Conservation (phyloP, 1,284 basidiomycete genomes). For the Trichosporon sp. region DNA sequence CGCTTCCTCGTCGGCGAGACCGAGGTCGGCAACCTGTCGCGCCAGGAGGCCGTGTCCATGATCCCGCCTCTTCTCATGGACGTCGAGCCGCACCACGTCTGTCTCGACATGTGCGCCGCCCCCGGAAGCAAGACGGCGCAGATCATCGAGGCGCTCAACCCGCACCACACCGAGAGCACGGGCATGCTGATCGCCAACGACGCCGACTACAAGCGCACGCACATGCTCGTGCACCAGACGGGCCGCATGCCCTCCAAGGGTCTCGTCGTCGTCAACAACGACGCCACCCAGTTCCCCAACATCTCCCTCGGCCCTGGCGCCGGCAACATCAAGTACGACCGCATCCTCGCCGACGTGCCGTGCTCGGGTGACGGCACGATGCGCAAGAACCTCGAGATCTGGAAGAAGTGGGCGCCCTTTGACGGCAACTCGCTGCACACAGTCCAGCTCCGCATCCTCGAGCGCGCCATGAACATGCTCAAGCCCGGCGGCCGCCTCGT, state of each 20-base stretch:
- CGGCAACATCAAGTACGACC: slow-evolving; percentile 74
- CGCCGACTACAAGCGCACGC: slow-evolving; percentile 84
- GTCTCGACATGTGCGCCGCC: slow-evolving; percentile 98
- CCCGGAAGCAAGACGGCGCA: slow-evolving; percentile 80
- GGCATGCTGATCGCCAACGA: slow-evolving; percentile 58
- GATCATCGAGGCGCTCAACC: slow-evolving; percentile 57
- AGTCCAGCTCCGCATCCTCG: slow-evolving; percentile 87
- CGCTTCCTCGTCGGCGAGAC: slow-evolving; percentile 97
- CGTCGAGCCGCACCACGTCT: slow-evolving; percentile 86
- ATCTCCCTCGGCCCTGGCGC: slow-evolving; percentile 61
- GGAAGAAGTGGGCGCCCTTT: slow-evolving; percentile 86
- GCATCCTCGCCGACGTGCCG: slow-evolving; percentile 95
- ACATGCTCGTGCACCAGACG: slow-evolving; percentile 97
- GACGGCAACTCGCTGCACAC: slow-evolving; percentile 93
- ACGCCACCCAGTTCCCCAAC: slow-evolving; percentile 77
- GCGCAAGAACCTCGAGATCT: slow-evolving; percentile 92
- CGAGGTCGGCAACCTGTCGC: slow-evolving; percentile 93
- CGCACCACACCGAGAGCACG: slow-evolving; percentile 49
- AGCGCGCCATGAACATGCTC: slow-evolving; percentile 88
- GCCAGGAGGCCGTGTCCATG: slow-evolving; percentile 99
- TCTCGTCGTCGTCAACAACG: slow-evolving; percentile 92
- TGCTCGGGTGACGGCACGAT: slow-evolving; percentile 95
- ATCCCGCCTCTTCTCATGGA: slow-evolving; percentile 92
- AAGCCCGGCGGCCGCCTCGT: slow-evolving; percentile 85
- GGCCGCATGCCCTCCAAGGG: slow-evolving; percentile 88